These are phyloP conservation scores for Akanthomyces lecanii DNA, from an alignment of 2,329 filamentous ascomycete genomes.

Conservation along the genomic window DNA sequence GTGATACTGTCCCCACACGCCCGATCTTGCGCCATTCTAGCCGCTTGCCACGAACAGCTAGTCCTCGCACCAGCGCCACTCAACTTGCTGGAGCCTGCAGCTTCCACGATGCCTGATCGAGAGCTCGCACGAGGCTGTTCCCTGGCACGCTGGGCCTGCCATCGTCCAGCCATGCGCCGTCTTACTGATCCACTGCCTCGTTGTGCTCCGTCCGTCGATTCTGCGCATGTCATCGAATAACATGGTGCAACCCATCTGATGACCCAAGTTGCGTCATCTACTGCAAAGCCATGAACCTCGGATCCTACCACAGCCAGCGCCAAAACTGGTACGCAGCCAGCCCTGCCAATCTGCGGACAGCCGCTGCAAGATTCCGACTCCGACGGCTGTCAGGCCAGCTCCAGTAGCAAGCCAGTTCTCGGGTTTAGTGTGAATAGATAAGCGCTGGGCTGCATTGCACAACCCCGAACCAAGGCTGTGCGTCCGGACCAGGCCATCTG, in stretches of 20 bases:
- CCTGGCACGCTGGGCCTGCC: background rate
- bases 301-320: background rate
- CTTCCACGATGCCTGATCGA: slow-evolving; percentile 2
- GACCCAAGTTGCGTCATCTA: background rate
- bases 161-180: slow-evolving; percentile 2
- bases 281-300: background rate
- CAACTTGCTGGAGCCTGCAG: background rate
- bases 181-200: background rate
- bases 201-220: slow-evolving; percentile 5
- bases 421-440: background rate
- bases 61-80: slow-evolving; percentile 3
- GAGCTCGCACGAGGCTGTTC: slow-evolving; percentile 2
- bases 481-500: background rate
- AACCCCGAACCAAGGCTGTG: background rate
- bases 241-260: background rate
- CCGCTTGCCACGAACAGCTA: slow-evolving; percentile 6
- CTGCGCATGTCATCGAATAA: background rate
- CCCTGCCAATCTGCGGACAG: background rate
- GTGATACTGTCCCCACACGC: slow-evolving; percentile 6
- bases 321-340: background rate
- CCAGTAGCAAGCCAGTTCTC: background rate
- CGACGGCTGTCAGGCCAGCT: background rate
- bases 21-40: slow-evolving; percentile 9
- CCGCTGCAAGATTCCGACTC: slow-evolving; percentile 1
- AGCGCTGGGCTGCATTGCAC: background rate